These are phyloP conservation scores for Jimgerdemannia flammicorona DNA, from an alignment of 192 early-diverging fungal genomes.

Conservation along the genomic window DNA sequence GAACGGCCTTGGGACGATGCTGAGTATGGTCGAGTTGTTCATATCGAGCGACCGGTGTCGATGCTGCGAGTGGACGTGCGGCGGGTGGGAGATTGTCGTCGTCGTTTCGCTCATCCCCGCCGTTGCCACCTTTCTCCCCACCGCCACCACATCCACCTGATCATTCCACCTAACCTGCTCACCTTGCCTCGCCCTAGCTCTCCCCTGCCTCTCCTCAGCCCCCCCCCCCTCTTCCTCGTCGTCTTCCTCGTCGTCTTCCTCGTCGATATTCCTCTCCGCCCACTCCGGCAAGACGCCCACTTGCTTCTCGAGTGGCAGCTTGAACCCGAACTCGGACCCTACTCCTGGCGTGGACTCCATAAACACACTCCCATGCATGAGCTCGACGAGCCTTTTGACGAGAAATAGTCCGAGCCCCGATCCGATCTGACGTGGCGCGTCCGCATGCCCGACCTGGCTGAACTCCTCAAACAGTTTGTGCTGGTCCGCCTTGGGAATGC, in stretches of 20 bases:
- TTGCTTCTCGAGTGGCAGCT: not conserved
- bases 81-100: no score
- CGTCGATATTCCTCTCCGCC: not conserved
- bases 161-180: not conserved
- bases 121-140: not conserved
- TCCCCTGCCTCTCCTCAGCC: not conserved
- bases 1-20: not conserved
- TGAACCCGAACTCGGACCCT: not conserved
- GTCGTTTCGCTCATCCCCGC: no score
- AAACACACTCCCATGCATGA: not conserved
- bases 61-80: not conserved
- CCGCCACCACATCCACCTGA: not conserved
- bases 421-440: not conserved
- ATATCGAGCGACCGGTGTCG: not conserved
- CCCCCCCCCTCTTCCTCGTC: not conserved
- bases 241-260: not conserved
- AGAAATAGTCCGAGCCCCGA: not conserved
- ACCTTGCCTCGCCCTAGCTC: not conserved
- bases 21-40: not conserved
- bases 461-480: not conserved
- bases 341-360: not conserved
- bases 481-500: not conserved
- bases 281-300: not conserved
- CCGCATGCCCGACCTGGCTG: not conserved
- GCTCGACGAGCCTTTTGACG: not conserved